Conservation (phyloP, 1,284 basidiomycete species). For the Ceratobasidium sp. region DNA sequence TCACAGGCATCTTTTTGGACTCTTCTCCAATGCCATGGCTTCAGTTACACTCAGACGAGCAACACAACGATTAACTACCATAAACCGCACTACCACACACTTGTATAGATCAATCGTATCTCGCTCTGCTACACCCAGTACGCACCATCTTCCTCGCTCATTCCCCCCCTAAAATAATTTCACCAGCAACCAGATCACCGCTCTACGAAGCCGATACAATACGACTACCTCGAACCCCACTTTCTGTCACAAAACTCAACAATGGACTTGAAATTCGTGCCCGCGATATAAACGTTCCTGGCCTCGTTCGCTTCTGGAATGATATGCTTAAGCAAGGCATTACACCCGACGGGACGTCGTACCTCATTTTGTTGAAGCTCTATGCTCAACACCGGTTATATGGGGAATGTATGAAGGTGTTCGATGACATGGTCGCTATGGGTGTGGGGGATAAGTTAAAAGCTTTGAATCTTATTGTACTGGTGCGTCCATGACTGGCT, state of each 20-base stretch:
- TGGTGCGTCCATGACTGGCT: constrained; percentile 60
- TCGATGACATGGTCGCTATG: constrained; percentile 76
- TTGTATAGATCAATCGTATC: neutral
- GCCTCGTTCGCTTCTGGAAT: constrained; percentile 57
- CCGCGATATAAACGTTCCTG: constrained; percentile 29
- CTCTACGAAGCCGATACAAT: constrained; percentile 13
- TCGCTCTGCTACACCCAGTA: neutral
- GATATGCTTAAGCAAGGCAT: constrained; percentile 60
- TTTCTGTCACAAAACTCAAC: neutral
- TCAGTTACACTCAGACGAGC: neutral
- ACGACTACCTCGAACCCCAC: neutral
- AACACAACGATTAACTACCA: neutral
- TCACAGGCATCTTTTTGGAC: neutral
- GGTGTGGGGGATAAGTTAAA: constrained; percentile 69
- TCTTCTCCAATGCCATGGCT: constrained; percentile 1
- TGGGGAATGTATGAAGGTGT: constrained; percentile 73
- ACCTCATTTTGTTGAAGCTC: constrained; percentile 68
- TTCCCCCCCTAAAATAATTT: neutral
- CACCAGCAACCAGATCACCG: constrained; percentile 5
- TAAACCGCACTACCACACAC: neutral
- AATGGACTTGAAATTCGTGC: neutral
- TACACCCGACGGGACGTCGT: constrained; percentile 53
- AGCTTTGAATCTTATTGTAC: constrained; percentile 74
- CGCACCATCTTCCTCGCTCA: neutral
- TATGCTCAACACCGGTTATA: constrained; percentile 60